Evolutionary conservation across 2,329 filamentous ascomycete species (phyloP), one percentile per base, ranked within the genome.

Genomic region (Microdochium trichocladiopsis): DNA sequence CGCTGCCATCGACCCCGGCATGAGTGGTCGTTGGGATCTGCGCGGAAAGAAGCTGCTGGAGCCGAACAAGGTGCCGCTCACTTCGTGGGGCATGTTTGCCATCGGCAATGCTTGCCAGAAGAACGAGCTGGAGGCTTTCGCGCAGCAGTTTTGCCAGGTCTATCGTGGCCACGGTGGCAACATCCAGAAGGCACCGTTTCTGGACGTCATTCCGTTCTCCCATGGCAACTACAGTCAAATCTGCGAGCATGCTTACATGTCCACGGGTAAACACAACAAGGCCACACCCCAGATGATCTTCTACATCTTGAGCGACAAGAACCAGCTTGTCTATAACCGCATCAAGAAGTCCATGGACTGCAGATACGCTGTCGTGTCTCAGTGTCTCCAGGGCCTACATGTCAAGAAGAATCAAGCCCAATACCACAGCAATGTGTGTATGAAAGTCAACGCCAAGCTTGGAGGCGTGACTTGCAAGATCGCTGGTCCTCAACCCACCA

Each of bases 391-490:
- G 58, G 73, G 76, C 2, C 71, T 72, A 0, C 87, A 95, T 54
- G 88, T 93, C 1, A 61, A 72, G 36, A 87, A 86, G 65, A 82
- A 80, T 16, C 82, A 87, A 22, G 78, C 79, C 0, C 94, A 99
- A 62, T 97, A 97, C 69, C 87, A 89, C 62, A 94, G 89, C 1
- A 99, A 99, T 56, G 90, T 99, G 0, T 81, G 84, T 57, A 94
- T 99, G 90, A 99, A 99, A 73, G 84, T 99, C 58, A 97, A 99
- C 61, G 88, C 90, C 3, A 99, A 99, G 73, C 79, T 99, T 2
- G 94, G 94, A 14, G 94, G 94, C 5, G 79, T 82, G 0, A 96
- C 90, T 1, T 84, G 73, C 50, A 75, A 66, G 47, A 64, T 72
- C 9, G 55, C 63, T 36, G 64, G 56, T 50, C 68, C 61, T 62